phyloP scores from a whole-genome alignment of 2,329 filamentous ascomycete species.

The Gyromitra esculenta region DNA sequence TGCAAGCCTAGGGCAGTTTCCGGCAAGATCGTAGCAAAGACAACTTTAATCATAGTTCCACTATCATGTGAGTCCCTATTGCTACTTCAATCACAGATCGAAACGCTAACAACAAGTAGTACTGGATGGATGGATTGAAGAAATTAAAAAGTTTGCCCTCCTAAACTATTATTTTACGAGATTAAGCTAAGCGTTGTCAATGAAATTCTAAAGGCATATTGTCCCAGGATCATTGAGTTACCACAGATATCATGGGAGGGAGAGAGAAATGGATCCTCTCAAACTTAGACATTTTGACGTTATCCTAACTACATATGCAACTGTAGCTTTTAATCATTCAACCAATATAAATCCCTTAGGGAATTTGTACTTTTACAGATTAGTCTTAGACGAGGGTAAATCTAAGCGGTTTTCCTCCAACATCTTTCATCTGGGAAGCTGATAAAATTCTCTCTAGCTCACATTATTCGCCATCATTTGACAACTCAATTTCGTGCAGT shows the following conservation, averaged over 20 bases:
- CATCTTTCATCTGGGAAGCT: not conserved
- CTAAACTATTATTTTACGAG: not conserved
- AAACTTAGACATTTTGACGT: conserved; percentile 56
- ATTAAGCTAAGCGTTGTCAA: not conserved
- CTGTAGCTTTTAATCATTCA: conserved; percentile 57
- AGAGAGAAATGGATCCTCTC: conserved; percentile 31
- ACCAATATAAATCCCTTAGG: conserved; percentile 25
- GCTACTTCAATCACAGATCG: not conserved
- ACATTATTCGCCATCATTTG: conserved; percentile 60
- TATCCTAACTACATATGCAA: conserved; percentile 59
- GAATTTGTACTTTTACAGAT: conserved; percentile 58
- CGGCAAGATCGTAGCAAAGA: conserved; percentile 18
- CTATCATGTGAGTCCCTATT: conserved; percentile 39
- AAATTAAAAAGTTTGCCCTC: conserved; percentile 56
- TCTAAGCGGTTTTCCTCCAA: not conserved
- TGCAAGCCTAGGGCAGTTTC: not conserved
- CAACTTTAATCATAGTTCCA: conserved; percentile 57
- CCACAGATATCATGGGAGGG: conserved; percentile 55
- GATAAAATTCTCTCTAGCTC: conserved; percentile 58
- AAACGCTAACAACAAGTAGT: conserved; percentile 8
- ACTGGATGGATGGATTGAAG: conserved; percentile 57
- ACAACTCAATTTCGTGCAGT: conserved; percentile 59
- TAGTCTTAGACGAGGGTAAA: conserved; percentile 62
- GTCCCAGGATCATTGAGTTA: conserved; percentile 46
- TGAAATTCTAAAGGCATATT: conserved; percentile 54